A percentile compares a stretch with the other conserved stretches of the same genome.
Evolutionary conservation across 176 grass and related monocot genomes (phyloP).

Genomic region (Saccharum officinarum): DNA sequence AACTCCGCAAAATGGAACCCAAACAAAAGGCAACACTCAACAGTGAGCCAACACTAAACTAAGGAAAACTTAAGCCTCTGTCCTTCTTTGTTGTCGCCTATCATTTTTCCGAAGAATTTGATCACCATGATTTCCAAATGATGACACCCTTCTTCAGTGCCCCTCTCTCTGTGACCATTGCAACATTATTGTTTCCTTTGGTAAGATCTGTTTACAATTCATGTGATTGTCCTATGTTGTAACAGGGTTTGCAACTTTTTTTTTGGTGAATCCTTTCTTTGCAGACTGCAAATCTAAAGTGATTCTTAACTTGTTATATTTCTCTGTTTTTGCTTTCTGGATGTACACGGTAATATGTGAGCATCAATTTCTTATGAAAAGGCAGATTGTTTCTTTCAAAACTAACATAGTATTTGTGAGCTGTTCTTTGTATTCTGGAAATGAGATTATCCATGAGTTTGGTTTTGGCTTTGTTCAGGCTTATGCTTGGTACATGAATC

Average conservation of each 20-base stretch:
- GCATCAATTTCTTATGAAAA: background rate
- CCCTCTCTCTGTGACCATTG: background rate
- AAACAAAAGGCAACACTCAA: background rate
- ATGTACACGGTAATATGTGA: background rate
- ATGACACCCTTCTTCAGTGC: background rate
- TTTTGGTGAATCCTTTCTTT: background rate
- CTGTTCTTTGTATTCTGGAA: background rate
- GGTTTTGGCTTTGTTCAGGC: slow-evolving; percentile 2
- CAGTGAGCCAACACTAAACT: background rate
- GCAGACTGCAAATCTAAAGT: background rate
- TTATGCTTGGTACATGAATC: background rate
- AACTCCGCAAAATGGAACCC: background rate
- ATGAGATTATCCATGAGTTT: background rate
- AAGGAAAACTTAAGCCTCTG: background rate
- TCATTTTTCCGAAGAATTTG: background rate
- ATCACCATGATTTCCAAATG: background rate
- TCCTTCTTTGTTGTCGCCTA: background rate
- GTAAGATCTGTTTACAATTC: background rate
- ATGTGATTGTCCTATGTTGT: background rate
- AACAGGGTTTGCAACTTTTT: background rate
- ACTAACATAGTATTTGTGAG: background rate
- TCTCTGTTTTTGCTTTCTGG: slow-evolving; percentile 8
- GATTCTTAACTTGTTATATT: background rate
- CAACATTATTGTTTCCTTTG: background rate
- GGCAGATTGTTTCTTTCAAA: background rate